phyloP scores from a whole-genome alignment of 2,329 filamentous ascomycete genomes.

The Lachnellula hyalina region DNA sequence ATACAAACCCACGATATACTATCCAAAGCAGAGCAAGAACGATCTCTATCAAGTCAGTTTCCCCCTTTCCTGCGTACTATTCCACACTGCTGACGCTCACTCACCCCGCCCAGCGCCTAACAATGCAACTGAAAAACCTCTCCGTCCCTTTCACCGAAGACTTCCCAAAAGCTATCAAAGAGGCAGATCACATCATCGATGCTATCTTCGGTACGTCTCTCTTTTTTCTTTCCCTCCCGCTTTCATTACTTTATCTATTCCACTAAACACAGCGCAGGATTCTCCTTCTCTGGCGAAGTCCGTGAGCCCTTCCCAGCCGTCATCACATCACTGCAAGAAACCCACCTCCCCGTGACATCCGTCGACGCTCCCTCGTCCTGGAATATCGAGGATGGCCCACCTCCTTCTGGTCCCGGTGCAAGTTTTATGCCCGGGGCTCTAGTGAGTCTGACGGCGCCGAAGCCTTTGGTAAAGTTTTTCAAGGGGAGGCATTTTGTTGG shows the following conservation, averaged over 20 bases:
- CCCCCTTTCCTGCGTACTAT: neutral
- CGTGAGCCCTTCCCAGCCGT: conserved; percentile 86
- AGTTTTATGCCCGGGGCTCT: conserved; percentile 75
- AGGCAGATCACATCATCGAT: conserved; percentile 79
- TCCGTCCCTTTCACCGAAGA: conserved; percentile 79
- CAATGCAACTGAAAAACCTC: conserved; percentile 79
- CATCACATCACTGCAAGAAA: conserved; percentile 69
- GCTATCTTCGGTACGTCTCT: conserved; percentile 72
- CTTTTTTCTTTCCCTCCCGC: neutral
- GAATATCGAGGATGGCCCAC: conserved; percentile 85
- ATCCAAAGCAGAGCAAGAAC: conserved; percentile 86
- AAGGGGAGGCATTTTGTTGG: conserved; percentile 87
- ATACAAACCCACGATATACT: conserved; percentile 84
- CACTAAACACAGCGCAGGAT: conserved; percentile 48
- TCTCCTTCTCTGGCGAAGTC: conserved; percentile 87
- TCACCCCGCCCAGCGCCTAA: conserved; percentile 55
- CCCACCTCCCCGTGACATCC: conserved; percentile 71
- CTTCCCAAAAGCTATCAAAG: conserved; percentile 60
- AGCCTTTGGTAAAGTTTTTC: conserved; percentile 81
- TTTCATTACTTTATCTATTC: conserved; percentile 5
- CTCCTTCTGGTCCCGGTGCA: conserved; percentile 68
- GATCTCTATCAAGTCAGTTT: conserved; percentile 73
- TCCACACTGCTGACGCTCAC: neutral
- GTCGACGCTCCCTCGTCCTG: conserved; percentile 93
- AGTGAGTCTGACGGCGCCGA: conserved; percentile 88